phyloP scores from a whole-genome alignment of 441 rosid genomes.

The Euphorbia celastroides region DNA sequence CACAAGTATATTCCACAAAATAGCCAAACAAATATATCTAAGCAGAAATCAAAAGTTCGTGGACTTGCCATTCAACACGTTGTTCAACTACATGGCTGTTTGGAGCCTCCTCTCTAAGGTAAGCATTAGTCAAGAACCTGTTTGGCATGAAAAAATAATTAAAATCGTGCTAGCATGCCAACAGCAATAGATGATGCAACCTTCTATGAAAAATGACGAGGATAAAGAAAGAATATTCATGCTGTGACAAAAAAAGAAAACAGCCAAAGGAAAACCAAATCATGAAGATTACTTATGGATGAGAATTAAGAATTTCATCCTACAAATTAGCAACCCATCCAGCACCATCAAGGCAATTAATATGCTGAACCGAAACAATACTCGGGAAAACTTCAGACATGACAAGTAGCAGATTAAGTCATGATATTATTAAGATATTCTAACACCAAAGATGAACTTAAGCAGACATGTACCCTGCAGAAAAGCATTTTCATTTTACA shows the following conservation, averaged over 20 bases:
- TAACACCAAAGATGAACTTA: background rate
- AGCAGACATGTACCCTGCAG: background rate
- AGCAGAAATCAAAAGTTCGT: slow-evolving; percentile 19
- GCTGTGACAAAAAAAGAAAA: background rate
- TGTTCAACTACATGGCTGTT: slow-evolving; percentile 96
- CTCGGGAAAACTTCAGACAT: background rate
- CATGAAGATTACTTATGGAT: background rate
- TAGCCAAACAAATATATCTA: background rate
- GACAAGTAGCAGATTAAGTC: background rate
- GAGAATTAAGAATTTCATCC: slow-evolving; percentile 3
- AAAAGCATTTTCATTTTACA: background rate
- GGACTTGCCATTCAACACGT: slow-evolving; percentile 87
- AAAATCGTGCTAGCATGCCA: background rate
- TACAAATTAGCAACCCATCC: background rate
- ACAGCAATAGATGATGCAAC: background rate
- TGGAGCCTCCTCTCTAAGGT: slow-evolving; percentile 94
- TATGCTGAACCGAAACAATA: background rate
- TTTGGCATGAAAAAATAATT: slow-evolving; percentile 16
- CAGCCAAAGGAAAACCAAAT: background rate
- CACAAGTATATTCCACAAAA: slow-evolving; percentile 4
- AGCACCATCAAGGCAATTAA: background rate
- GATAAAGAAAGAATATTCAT: background rate
- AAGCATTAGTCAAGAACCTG: slow-evolving; percentile 88
- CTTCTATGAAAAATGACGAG: background rate
- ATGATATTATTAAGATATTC: background rate